A percentile compares a stretch with the other conserved stretches of the same genome.
These are phyloP conservation scores for Clathrospora elynae DNA, from an alignment of 2,329 filamentous ascomycete species.

Conservation along the genomic window DNA sequence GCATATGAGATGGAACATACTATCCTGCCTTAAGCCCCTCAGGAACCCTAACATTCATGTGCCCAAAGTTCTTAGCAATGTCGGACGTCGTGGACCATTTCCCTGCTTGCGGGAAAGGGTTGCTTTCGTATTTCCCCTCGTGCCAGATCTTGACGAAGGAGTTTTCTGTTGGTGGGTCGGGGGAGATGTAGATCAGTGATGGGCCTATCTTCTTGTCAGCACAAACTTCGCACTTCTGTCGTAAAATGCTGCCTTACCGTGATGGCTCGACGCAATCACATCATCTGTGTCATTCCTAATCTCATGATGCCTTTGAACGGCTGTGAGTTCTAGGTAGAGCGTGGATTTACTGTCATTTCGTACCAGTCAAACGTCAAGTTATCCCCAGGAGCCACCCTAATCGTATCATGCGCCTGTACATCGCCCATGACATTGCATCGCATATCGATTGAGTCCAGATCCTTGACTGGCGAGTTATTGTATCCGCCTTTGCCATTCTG, in stretches of 20 bases:
- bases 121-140: conserved; percentile 43
- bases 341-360: background rate
- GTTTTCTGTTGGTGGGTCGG: conserved; percentile 46
- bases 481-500: conserved; percentile 45
- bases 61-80: conserved; percentile 29
- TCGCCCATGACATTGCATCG: conserved; percentile 51
- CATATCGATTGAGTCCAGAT: conserved; percentile 47
- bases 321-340: no score
- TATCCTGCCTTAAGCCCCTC: conserved; percentile 45
- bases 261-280: conserved; percentile 35
- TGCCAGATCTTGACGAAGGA: conserved; percentile 51
- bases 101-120: conserved; percentile 40
- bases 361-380: conserved; percentile 49
- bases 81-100: conserved; percentile 42
- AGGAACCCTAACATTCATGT: conserved; percentile 43
- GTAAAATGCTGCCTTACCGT: conserved; percentile 19
- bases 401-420: conserved; percentile 43
- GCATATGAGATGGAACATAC: conserved; percentile 21
- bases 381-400: conserved; percentile 46
- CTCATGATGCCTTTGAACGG: conserved; percentile 41
- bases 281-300: conserved; percentile 45
- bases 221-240: no score
- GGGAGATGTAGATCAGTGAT: conserved; percentile 50
- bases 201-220: conserved; percentile 32
- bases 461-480: conserved; percentile 50